These are phyloP conservation scores for Solanum commersonii DNA, from an alignment of 257 asterid species.

Conservation along the genomic window DNA sequence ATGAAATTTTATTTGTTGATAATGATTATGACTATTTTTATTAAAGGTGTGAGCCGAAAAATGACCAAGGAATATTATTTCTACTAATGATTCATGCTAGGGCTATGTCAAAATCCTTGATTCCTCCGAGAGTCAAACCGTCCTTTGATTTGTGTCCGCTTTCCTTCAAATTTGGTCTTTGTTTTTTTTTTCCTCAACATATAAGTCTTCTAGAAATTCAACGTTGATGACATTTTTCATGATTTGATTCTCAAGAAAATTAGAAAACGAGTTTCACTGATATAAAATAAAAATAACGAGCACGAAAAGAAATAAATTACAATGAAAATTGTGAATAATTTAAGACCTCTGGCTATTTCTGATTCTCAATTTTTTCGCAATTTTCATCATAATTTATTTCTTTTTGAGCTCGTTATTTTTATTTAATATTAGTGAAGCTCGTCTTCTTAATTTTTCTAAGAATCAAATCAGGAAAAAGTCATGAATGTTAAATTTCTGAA, in stretches of 20 bases:
- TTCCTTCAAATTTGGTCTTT: slow-evolving; percentile 8
- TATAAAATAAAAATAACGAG: background rate
- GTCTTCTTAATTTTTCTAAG: background rate
- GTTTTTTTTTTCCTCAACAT: background rate
- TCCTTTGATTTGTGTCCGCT: background rate
- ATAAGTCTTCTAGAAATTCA: background rate
- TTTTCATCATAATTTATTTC: background rate
- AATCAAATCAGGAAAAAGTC: background rate
- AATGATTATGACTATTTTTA: background rate
- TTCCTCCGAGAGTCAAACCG: background rate
- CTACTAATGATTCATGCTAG: background rate
- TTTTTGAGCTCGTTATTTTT: background rate
- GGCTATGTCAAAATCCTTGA: slow-evolving; percentile 14
- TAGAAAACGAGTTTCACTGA: background rate
- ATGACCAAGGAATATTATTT: background rate
- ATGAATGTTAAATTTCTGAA: background rate
- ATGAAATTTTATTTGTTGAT: background rate
- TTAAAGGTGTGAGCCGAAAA: background rate
- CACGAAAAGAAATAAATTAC: too few species aligned
- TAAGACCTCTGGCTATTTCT: background rate
- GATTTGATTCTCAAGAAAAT: background rate
- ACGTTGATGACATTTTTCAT: background rate
- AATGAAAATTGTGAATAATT: too few species aligned
- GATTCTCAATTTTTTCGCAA: background rate
- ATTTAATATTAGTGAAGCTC: background rate